Evolutionary conservation across 1,284 basidiomycete species (phyloP), one percentile per base, ranked within the genome.

Genomic region (Cerioporus squamosus): DNA sequence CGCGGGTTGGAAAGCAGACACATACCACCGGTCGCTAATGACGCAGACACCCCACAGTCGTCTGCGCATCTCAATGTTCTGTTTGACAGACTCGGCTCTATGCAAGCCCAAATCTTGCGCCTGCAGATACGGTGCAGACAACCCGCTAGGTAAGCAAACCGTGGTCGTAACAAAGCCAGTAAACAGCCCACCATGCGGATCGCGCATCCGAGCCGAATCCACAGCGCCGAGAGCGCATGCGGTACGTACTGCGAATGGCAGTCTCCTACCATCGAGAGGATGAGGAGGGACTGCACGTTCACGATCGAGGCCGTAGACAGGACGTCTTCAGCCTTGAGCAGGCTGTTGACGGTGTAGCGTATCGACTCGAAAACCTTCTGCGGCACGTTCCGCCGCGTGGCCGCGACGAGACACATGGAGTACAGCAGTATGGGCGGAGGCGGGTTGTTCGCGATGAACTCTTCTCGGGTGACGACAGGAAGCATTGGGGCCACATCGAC

Each of bases 61-160:
- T 57, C 95, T 82, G 56, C 93, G 80, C 47, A 94, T 79, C 71
- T 95, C 94, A 55, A 96, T 84, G 63, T 86, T 81, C 68, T 88
- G 86, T 66, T 88, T 90, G 33, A 90, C 85, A 2, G 88, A 85
- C 71, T 93, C 90, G 46, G 92, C 93, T 23, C 95, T 85, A 72
- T 97, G 95, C 53, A 97, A 76, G 3, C 95, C 95, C 17, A 98
- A 81, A 71, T 97, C 94, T 76, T 98, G 95, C 2, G 94, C 95
- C 92, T 93, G 62, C 15, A 62, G 52, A 55, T 47, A 61, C 47
- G 44, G 58, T 65, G 54, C 64, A 60, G 44, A 69, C 36, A 53
- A 33, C 51, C 45, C 56, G 48, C 31, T 22, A 55, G 46, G 60
- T 61, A 55, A 64, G 60, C 59, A 57, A 58, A 64, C 49, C 31